Percentiles rank a stretch among this genome's conserved stretches.
phyloP scores from a whole-genome alignment of 140 eudicot species.

The Flaveria floridana region DNA sequence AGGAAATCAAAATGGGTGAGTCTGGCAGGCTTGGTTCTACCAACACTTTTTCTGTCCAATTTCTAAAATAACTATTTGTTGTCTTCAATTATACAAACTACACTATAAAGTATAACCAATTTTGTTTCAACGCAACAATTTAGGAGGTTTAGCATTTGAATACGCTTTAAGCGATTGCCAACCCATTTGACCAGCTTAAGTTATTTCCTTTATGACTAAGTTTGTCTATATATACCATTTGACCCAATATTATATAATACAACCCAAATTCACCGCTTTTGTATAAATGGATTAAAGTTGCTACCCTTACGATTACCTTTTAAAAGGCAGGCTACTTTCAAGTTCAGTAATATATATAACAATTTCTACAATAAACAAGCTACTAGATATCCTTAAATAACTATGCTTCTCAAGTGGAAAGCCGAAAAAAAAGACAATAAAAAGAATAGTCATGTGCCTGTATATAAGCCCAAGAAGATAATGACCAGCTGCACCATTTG shows the following conservation, averaged over 20 bases:
- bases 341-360: neutral
- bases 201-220: neutral
- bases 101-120: neutral
- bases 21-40: neutral
- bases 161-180: neutral
- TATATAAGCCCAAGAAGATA: constrained; percentile 97
- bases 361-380: neutral
- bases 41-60: constrained; percentile 10
- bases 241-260: neutral
- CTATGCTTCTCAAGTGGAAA: neutral
- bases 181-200: neutral
- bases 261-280: neutral
- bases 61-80: neutral
- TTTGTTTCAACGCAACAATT: neutral
- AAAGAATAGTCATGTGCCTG: constrained; percentile 47
- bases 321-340: neutral
- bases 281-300: neutral
- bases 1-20: neutral
- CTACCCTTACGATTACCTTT: neutral
- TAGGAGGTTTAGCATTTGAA: constrained; percentile 2
- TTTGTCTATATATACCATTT: neutral
- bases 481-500: constrained; percentile 99
- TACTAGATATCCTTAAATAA: constrained; percentile 1
- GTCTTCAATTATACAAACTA: neutral
- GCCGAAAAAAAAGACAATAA: neutral